A percentile compares a stretch with the other conserved stretches of the same genome.
Conservation (phyloP, 2,329 filamentous ascomycete genomes). For the Pseudovirgaria hyperparasitica region DNA sequence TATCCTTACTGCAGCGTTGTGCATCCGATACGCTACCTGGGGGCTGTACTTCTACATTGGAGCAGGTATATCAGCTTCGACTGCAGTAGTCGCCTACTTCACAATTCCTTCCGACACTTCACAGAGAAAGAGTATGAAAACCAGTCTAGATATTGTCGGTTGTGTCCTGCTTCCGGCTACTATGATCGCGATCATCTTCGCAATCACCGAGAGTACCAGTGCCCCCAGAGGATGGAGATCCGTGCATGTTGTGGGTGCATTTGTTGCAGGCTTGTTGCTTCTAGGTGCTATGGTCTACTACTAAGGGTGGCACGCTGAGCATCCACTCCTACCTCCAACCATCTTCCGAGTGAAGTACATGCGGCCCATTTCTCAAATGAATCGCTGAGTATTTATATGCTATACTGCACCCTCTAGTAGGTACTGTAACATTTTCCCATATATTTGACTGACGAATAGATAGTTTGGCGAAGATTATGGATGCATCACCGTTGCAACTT, state of each 20-base stretch:
- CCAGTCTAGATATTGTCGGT: slow-evolving; percentile 60
- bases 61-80: slow-evolving; percentile 37
- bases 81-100: slow-evolving; percentile 31
- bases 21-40: slow-evolving; percentile 44
- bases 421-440: too few relatives aligned
- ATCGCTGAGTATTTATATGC: too few relatives aligned
- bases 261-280: slow-evolving; percentile 46
- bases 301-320: slow-evolving; percentile 53
- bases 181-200: slow-evolving; percentile 57
- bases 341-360: slow-evolving; percentile 56
- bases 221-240: slow-evolving; percentile 53
- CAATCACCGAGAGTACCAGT: slow-evolving; percentile 55
- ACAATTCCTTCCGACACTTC: slow-evolving; percentile 37
- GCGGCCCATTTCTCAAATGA: too few relatives aligned
- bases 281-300: slow-evolving; percentile 49
- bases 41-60: slow-evolving; percentile 59
- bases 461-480: slow-evolving; percentile 49
- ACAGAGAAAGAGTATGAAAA: slow-evolving; percentile 22
- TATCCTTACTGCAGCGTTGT: slow-evolving; percentile 51
- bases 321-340: slow-evolving; percentile 53
- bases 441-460: too few relatives aligned
- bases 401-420: too few relatives aligned
- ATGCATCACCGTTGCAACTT: slow-evolving; percentile 46
- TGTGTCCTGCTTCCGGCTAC: slow-evolving; percentile 48
- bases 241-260: slow-evolving; percentile 51